Evolutionary conservation across 495 filamentous ascomycete genomes (phyloP).

Genomic region (Viridothelium virens): DNA sequence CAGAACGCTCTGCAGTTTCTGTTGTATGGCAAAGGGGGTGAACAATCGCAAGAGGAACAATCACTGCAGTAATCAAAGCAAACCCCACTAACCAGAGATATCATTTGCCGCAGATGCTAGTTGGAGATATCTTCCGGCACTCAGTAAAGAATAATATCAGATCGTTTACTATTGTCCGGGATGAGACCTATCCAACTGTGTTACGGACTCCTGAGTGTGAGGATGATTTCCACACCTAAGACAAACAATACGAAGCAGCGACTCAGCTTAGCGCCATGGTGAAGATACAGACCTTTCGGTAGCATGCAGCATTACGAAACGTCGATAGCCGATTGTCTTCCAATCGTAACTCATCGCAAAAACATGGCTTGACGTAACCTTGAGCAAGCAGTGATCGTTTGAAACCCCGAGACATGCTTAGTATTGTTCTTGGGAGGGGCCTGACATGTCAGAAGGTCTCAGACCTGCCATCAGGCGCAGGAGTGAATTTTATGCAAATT

Average conservation of each 20-base stretch:
- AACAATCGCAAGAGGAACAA: constrained; percentile 3
- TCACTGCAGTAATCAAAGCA: not conserved
- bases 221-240: not conserved
- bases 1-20: not conserved
- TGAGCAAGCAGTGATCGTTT: not conserved
- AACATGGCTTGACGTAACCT: not conserved
- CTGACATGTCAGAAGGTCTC: not conserved
- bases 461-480: not conserved
- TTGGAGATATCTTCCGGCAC: not conserved
- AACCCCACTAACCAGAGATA: not conserved
- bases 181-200: not conserved
- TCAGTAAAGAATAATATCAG: not conserved
- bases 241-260: constrained; percentile 4
- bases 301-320: not conserved
- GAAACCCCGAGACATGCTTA: constrained; percentile 1
- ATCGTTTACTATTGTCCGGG: not conserved
- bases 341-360: not conserved
- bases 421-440: constrained; percentile 14
- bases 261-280: not conserved
- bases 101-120: too few species aligned
- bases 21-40: not conserved
- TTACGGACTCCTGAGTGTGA: not conserved
- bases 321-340: too few species aligned
- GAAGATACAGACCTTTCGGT: not conserved
- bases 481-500: too few species aligned